Evolutionary conservation across 2,329 filamentous ascomycete genomes (phyloP), one percentile per base, ranked within the genome.

Genomic region (Xylaria sp.): DNA sequence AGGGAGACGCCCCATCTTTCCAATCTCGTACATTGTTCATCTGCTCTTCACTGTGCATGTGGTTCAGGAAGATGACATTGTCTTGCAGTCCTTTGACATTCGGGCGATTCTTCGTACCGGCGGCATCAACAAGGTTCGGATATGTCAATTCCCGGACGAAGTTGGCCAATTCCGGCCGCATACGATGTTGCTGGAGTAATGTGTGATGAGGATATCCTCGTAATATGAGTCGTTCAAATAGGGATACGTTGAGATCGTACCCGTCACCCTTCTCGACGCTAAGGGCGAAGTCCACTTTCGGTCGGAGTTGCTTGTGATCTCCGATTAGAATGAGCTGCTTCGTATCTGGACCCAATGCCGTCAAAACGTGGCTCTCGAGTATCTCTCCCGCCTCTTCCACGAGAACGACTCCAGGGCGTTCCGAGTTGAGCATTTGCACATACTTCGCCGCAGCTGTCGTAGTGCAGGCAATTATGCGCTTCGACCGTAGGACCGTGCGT

Each of bases 301-400:
- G 92, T 0, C 90, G 86, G 0, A 93, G 83, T 70, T 93, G 92
- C 64, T 90, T 86, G 75, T 93, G 91, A 62, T 93, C 92, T 0
- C 92, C 92, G 11, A 93, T 93, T 1, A 92, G 77, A 0, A 93
- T 84, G 0, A 93, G 75, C 54, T 93, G 89, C 50, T 74, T 69
- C 1, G 69, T 56, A 4, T 67, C 65, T 12, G 72, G 72, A 5
- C 68, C 61, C 14, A 72, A 30, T 4, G 71, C 71, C 2, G 72
- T 71, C 1, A 73, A 54, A 30, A 74, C 65, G 14, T 73, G 71
- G 14, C 67, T 69, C 30, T 74, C 73, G 1, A 73, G 54, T 50
- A 74, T 71, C 55, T 74, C 73, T 8, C 72, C 72, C 6, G 72
- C 73, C 53, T 73, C 72, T 60, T 73, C 72, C 0, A 92, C 85